phyloP scores from a whole-genome alignment of 371 early-diverging fungal genomes.

The Mucor racemosus region DNA sequence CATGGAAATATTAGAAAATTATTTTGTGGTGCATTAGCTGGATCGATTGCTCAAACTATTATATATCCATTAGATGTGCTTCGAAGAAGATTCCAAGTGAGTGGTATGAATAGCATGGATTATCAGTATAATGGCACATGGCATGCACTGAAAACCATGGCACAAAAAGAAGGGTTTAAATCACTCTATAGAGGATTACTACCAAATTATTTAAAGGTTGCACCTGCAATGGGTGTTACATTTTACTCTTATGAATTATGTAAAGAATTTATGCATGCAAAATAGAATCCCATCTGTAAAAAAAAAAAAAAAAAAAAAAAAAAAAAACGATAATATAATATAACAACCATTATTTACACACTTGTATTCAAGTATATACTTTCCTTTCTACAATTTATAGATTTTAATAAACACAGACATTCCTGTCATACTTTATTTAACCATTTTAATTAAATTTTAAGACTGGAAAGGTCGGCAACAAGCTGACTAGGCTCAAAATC shows the following conservation, averaged over 20 bases:
- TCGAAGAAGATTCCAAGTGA: conserved; percentile 86
- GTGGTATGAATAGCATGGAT: conserved; percentile 73
- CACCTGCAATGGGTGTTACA: conserved; percentile 86
- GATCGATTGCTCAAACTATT: conserved; percentile 87
- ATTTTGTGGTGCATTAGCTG: conserved; percentile 88
- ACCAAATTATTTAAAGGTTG: conserved; percentile 85
- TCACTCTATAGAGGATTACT: conserved; percentile 69
- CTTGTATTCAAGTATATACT: no score
- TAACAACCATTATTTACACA: not conserved
- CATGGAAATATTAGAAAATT: conserved; percentile 73
- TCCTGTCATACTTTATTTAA: not conserved
- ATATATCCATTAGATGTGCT: conserved; percentile 89
- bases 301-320: no score
- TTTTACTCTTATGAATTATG: conserved; percentile 84
- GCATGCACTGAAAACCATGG: conserved; percentile 74
- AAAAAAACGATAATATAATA: no score
- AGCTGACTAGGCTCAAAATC: conserved; percentile 56
- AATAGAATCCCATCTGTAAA: conserved; percentile 15
- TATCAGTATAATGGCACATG: conserved; percentile 80
- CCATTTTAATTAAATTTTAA: conserved; percentile 39
- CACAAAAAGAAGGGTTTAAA: conserved; percentile 69
- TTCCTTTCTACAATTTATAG: no score
- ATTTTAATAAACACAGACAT: no score
- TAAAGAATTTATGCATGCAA: conserved; percentile 56
- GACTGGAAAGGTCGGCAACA: conserved; percentile 42